Evolutionary conservation across 2,329 filamentous ascomycete species (phyloP).

Genomic region (Talaromyces atroroseus): DNA sequence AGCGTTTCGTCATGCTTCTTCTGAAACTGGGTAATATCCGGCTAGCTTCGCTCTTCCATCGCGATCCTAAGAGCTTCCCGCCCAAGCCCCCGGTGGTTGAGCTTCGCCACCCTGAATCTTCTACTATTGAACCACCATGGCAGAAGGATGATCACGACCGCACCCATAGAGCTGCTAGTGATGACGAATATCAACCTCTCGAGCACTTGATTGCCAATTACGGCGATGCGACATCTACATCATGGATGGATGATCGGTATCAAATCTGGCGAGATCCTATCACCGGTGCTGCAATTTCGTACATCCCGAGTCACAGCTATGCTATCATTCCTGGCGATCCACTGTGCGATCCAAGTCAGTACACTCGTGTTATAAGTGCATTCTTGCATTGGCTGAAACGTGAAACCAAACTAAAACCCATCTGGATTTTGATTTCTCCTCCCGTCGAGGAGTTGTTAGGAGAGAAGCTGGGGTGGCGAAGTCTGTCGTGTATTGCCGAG

Average conservation of each 20-base stretch:
- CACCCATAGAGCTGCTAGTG: constrained; percentile 37
- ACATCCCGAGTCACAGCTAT: constrained; percentile 69
- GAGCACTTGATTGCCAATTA: constrained; percentile 93
- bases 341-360: constrained; percentile 74
- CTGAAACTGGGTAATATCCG: constrained; percentile 84
- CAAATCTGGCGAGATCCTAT: constrained; percentile 75
- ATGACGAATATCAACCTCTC: constrained; percentile 61
- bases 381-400: constrained; percentile 72
- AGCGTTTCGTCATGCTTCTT: constrained; percentile 81
- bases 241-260: constrained; percentile 86
- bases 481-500: constrained; percentile 80
- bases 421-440: constrained; percentile 85
- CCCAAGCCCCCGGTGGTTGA: constrained; percentile 56
- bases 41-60: constrained; percentile 78
- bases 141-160: constrained; percentile 28
- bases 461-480: constrained; percentile 77
- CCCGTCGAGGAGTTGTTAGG: constrained; percentile 75
- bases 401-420: constrained; percentile 66
- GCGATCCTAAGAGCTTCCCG: constrained; percentile 83
- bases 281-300: constrained; percentile 80
- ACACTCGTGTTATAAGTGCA: constrained; percentile 63
- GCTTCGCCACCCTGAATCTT: constrained; percentile 81
- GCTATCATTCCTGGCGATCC: constrained; percentile 84
- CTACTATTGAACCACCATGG: constrained; percentile 69
- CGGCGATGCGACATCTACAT: constrained; percentile 88